Evolutionary conservation across 495 filamentous ascomycete species (phyloP), one percentile per base, ranked within the genome.

Genomic region (Rhypophila decipiens): DNA sequence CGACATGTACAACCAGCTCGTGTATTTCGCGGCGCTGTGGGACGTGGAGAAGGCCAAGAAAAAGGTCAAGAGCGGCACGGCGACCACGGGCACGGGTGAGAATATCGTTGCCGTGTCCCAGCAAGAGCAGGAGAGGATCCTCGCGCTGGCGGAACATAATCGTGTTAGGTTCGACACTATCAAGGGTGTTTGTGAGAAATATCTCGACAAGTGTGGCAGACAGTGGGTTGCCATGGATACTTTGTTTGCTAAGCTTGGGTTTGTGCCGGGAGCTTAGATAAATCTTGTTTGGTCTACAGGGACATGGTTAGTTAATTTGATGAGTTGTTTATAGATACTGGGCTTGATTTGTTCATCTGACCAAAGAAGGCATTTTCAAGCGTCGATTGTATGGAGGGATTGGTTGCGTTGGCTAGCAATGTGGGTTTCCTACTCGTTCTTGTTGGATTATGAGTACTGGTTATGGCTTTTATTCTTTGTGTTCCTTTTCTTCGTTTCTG

Each of bases 211-310:
- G 74, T 96, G 89, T 73, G 93, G 94, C 27, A 74, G 90, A 62
- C 86, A 86, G 67, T 97, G 89, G 89, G 93, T 98, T 45, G 87
- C 87, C 47, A 98, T 97, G 93, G 89, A 91, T 67, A 80, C 72
- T 60, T 70, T 98, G 49, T 98, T 97, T 64, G 65, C 67, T 2
- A 78, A 77, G 65, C 40, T 79, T 13, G 76, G 76, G 24, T 72
- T 75, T 50, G 50, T 52, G 5, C 61, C 66, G 54, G 51, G 46
- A n/a, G 3, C 5, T 17, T 5, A n/a, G 13, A 20, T 41, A 7
- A 15, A 9, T n/a, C 10, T 10, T 38, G 5, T 15, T 38, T 38
- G 37, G 37, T 39, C 17, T 33, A 7, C n/a, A n/a, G n/a, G n/a
- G n/a, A n/a, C n/a, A n/a, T n/a, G n/a, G n/a, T n/a, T n/a, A n/a